phyloP scores from a whole-genome alignment of 352 stramenopile genomes.

The Pythium diclinum region DNA sequence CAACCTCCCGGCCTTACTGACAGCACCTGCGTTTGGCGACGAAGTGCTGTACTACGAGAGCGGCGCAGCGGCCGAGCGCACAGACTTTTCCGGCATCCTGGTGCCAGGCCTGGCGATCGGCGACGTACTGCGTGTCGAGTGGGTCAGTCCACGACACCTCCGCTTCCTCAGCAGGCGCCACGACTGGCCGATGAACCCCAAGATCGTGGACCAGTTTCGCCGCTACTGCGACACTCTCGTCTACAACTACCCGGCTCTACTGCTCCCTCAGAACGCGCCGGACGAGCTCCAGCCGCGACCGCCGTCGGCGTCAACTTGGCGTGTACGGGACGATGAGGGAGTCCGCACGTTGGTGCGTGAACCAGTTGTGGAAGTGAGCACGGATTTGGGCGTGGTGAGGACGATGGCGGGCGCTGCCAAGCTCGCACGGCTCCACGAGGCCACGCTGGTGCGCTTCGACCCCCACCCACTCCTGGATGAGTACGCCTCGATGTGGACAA shows the following conservation, averaged over 20 bases:
- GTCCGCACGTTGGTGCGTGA: neutral
- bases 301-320: neutral
- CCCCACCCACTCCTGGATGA: neutral
- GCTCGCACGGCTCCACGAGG: neutral
- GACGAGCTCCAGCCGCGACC: conserved; percentile 4
- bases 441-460: neutral
- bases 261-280: neutral
- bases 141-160: neutral
- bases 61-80: too few species aligned
- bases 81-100: too few species aligned
- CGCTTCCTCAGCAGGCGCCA: neutral
- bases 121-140: neutral
- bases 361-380: neutral
- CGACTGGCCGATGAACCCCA: neutral
- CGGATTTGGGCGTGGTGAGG: neutral
- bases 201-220: neutral
- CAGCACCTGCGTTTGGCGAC: too few species aligned
- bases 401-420: neutral
- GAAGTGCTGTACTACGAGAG: neutral
- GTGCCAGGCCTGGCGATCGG: too few species aligned
- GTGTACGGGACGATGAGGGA: neutral
- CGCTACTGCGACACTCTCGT: conserved; percentile 4
- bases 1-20: neutral
- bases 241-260: neutral
- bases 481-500: neutral